A percentile compares a stretch with the other conserved stretches of the same genome.
Conservation (phyloP, 176 grass and related monocot genomes). For the Hsuehochloa calcarea region DNA sequence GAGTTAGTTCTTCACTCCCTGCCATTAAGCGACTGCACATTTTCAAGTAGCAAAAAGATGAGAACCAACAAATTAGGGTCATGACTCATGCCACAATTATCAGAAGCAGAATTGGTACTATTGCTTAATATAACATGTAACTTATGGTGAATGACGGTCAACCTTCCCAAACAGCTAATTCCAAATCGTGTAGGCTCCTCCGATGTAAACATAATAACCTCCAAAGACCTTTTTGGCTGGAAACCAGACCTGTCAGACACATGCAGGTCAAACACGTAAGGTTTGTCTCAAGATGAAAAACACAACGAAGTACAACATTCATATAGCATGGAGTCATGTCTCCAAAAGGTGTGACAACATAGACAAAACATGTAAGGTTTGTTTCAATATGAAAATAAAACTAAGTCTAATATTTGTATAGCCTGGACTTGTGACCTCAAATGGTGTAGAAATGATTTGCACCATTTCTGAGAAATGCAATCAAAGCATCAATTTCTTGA, state of each 20-base stretch:
- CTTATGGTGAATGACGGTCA: neutral
- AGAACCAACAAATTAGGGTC: neutral
- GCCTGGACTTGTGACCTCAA: neutral
- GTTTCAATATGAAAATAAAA: neutral
- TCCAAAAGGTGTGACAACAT: constrained; percentile 11
- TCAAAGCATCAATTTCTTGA: neutral
- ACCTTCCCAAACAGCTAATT: constrained; percentile 98
- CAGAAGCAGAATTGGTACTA: neutral
- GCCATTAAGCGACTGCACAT: constrained; percentile 84
- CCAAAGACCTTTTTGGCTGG: constrained; percentile 79
- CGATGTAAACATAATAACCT: constrained; percentile 98
- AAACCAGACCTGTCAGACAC: constrained; percentile 57
- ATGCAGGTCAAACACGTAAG: constrained; percentile 19
- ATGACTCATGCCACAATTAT: neutral
- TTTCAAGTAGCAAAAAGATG: constrained; percentile 31
- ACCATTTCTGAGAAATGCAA: neutral
- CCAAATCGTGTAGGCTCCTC: constrained; percentile 97
- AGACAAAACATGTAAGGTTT: constrained; percentile 16
- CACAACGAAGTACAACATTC: neutral
- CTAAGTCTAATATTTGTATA: neutral
- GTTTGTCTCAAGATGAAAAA: constrained; percentile 24
- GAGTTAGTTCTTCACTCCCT: constrained; percentile 59
- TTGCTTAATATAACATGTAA: neutral
- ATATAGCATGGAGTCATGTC: neutral
- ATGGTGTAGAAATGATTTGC: neutral